phyloP scores from a whole-genome alignment of 768 basidiomycete species.

The Leccinum imitatum region DNA sequence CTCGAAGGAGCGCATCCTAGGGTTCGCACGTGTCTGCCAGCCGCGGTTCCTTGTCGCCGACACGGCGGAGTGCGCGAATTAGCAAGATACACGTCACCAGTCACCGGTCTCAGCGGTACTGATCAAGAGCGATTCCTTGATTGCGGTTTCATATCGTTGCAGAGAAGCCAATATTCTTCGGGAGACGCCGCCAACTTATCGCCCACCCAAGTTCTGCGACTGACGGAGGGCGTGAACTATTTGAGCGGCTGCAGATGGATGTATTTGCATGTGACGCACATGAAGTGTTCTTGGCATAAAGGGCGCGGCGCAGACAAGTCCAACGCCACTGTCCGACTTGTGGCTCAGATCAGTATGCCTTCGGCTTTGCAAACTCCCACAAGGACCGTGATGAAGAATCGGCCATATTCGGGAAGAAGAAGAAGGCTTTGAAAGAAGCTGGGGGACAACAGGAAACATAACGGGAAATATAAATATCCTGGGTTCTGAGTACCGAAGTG shows the following conservation, averaged over 20 bases:
- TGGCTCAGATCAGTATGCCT: not conserved
- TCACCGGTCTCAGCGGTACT: not conserved
- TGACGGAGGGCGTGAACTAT: not conserved
- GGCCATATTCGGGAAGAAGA: not conserved
- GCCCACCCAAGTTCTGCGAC: not conserved
- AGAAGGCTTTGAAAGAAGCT: conserved; percentile 1
- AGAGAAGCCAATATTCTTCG: not conserved
- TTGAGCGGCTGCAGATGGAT: not conserved
- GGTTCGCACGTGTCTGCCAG: conserved; percentile 1
- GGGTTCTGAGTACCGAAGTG: not conserved
- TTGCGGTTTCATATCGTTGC: not conserved
- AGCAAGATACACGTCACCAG: not conserved
- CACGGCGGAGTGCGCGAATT: not conserved
- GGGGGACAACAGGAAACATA: not conserved
- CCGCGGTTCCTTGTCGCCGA: not conserved
- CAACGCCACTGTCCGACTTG: not conserved
- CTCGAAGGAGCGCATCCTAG: not conserved
- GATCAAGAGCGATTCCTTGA: not conserved
- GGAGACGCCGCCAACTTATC: not conserved
- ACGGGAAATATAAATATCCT: not conserved
- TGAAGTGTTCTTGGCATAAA: not conserved
- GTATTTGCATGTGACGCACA: not conserved
- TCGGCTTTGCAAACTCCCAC: conserved; percentile 1
- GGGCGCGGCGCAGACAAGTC: not conserved
- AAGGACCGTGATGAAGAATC: not conserved